Percentiles rank a stretch among this genome's conserved stretches.
phyloP scores from a whole-genome alignment of 495 filamentous ascomycete species.

The Ascodesmis nigricans region DNA sequence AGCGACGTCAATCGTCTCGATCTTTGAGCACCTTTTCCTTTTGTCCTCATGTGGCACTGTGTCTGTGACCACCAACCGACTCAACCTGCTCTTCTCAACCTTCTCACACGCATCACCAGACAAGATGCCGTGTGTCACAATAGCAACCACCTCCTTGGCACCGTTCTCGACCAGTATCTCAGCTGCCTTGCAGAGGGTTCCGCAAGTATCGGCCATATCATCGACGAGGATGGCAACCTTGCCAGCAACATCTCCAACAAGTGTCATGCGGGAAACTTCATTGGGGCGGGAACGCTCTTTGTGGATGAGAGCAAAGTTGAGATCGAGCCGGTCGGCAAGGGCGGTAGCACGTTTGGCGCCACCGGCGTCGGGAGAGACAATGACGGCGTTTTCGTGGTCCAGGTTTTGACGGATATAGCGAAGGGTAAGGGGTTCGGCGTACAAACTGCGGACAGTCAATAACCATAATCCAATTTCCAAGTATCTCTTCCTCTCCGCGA shows the following conservation, averaged over 20 bases:
- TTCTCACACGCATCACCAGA: slow-evolving; percentile 78
- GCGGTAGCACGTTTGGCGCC: slow-evolving; percentile 90
- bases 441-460: slow-evolving; percentile 38
- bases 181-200: slow-evolving; percentile 84
- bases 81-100: slow-evolving; percentile 60
- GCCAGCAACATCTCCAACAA: slow-evolving; percentile 53
- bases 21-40: slow-evolving; percentile 50
- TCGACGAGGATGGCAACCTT: slow-evolving; percentile 35
- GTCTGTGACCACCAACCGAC: slow-evolving; percentile 82
- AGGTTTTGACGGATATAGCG: slow-evolving; percentile 84
- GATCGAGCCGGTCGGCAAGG: slow-evolving; percentile 82
- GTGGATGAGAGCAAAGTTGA: slow-evolving; percentile 92
- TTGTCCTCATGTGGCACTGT: slow-evolving; percentile 79
- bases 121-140: slow-evolving; percentile 90
- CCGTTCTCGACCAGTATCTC: slow-evolving; percentile 75
- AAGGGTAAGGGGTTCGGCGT: slow-evolving; percentile 82
- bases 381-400: slow-evolving; percentile 63
- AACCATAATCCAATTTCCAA: neutral
- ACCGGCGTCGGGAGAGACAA: slow-evolving; percentile 89
- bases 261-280: slow-evolving; percentile 90
- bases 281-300: slow-evolving; percentile 91
- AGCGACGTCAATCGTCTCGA: slow-evolving; percentile 84
- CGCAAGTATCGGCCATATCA: slow-evolving; percentile 90
- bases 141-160: slow-evolving; percentile 70
- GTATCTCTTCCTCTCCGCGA: neutral